Evolutionary conservation across 148 eudicot species (phyloP).

Genomic region (Vaccinium corymbosum): DNA sequence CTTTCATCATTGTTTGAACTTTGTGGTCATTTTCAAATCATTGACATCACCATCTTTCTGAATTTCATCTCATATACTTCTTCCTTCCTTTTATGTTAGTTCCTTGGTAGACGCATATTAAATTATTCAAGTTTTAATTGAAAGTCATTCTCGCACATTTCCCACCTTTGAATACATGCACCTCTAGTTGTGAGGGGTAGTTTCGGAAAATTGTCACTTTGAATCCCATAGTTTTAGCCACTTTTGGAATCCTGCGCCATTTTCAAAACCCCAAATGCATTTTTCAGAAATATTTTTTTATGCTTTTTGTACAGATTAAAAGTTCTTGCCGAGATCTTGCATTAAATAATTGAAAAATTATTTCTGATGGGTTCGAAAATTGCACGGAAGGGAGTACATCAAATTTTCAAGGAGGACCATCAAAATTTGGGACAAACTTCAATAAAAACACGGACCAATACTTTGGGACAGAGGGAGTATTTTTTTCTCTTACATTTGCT

Average conservation of each 20-base stretch:
- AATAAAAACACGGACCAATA: background rate
- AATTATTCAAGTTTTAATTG: background rate
- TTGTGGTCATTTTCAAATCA: background rate
- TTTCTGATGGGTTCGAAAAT: background rate
- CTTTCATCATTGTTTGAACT: background rate
- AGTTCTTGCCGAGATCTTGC: background rate
- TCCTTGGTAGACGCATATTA: background rate
- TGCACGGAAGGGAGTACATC: too few relatives aligned
- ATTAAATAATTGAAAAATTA: too few relatives aligned
- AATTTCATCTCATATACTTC: background rate
- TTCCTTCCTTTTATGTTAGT: background rate
- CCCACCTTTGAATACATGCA: background rate
- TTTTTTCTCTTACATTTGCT: too few relatives aligned
- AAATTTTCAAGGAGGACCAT: too few relatives aligned
- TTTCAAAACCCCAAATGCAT: background rate
- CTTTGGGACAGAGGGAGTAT: background rate
- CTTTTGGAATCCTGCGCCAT: background rate
- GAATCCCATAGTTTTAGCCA: background rate
- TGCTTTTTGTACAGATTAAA: background rate
- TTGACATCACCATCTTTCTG: background rate
- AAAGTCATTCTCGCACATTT: background rate
- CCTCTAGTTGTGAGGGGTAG: background rate
- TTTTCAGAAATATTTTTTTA: too few relatives aligned
- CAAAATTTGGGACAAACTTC: too few relatives aligned
- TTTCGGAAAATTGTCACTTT: background rate